Conservation (phyloP, 148 eudicot genomes). For the Nepenthes gracilis region DNA sequence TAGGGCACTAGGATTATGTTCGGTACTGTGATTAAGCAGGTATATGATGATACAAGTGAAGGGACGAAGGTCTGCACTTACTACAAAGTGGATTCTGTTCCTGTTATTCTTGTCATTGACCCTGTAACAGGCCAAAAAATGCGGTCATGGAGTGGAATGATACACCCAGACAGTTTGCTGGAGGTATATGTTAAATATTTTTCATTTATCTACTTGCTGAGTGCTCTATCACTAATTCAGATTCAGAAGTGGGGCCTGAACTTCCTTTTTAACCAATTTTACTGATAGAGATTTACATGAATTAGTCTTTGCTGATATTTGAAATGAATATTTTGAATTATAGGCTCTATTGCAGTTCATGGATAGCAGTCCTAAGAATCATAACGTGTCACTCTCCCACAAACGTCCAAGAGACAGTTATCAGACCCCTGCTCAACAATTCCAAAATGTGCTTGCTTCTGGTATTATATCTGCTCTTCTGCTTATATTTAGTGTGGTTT, state of each 20-base stretch:
- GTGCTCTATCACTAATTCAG: not conserved
- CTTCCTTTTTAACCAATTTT: too few relatives aligned
- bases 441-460: constrained; percentile 26
- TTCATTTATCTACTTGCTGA: not conserved
- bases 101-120: constrained; percentile 75
- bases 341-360: constrained; percentile 78
- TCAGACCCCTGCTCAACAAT: constrained; percentile 31
- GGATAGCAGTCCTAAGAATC: constrained; percentile 73
- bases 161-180: constrained; percentile 76
- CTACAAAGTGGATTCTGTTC: constrained; percentile 71
- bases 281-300: not conserved
- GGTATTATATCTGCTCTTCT: not conserved
- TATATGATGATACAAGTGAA: constrained; percentile 83
- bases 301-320: not conserved
- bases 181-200: constrained; percentile 44
- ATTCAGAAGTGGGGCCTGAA: not conserved
- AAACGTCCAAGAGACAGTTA: constrained; percentile 76
- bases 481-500: not conserved
- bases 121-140: constrained; percentile 96
- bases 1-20: not conserved
- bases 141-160: constrained; percentile 95
- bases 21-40: constrained; percentile 18
- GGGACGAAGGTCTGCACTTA: constrained; percentile 89
- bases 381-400: constrained; percentile 50
- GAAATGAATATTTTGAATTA: constrained; percentile 6